Evolutionary conservation across 768 basidiomycete genomes (phyloP).

Genomic region (Xerocomellus intermedius): DNA sequence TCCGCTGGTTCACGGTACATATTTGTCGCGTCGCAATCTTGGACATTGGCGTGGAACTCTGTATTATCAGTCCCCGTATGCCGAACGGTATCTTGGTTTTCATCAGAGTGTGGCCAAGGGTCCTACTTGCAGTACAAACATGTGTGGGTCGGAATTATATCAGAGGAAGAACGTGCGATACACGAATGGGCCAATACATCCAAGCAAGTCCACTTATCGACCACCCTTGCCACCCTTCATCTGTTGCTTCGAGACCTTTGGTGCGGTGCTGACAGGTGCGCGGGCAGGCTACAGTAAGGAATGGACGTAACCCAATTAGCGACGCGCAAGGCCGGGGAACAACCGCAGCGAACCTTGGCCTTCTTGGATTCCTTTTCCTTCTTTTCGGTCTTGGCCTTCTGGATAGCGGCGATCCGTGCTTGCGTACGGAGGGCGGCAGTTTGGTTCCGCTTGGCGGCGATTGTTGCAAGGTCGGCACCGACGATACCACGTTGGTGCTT

Average conservation of each 20-base stretch:
- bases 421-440: slow-evolving; percentile 80
- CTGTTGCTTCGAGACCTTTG: slow-evolving; percentile 93
- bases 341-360: slow-evolving; percentile 53
- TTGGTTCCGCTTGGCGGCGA: slow-evolving; percentile 92
- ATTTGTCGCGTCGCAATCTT: background rate
- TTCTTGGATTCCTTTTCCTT: slow-evolving; percentile 95
- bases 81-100: background rate
- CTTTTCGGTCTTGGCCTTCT: slow-evolving; percentile 95
- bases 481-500: slow-evolving; percentile 99
- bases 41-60: slow-evolving; percentile 10
- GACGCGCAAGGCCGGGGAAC: background rate
- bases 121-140: background rate
- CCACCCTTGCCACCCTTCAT: slow-evolving; percentile 90
- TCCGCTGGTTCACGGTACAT: slow-evolving; percentile 7
- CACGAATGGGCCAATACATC: slow-evolving; percentile 8
- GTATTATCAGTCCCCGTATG: slow-evolving; percentile 18
- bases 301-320: slow-evolving; percentile 2
- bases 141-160: slow-evolving; percentile 18
- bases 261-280: slow-evolving; percentile 53
- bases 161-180: slow-evolving; percentile 26
- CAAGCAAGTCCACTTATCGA: slow-evolving; percentile 44
- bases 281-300: slow-evolving; percentile 50
- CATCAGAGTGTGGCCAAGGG: background rate
- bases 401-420: slow-evolving; percentile 79
- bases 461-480: slow-evolving; percentile 90